phyloP scores from a whole-genome alignment of 2,329 filamentous ascomycete genomes.

The Basipetospora chlamydospora region DNA sequence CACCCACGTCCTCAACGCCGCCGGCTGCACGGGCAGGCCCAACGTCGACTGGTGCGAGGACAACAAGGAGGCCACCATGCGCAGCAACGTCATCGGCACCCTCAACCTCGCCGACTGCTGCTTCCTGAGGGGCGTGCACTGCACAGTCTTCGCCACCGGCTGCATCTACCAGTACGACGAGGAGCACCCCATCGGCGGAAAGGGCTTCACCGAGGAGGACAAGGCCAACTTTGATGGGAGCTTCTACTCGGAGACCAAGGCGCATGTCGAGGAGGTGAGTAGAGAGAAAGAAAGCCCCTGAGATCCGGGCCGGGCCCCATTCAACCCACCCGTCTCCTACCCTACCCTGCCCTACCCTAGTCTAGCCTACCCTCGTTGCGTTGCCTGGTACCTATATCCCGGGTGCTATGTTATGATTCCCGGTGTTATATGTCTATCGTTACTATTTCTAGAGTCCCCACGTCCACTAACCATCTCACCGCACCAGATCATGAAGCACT shows the following conservation, averaged over 20 bases:
- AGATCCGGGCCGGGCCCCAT: too few relatives aligned
- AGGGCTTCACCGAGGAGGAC: slow-evolving; percentile 47
- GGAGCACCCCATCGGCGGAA: slow-evolving; percentile 42
- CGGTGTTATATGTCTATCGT: too few relatives aligned
- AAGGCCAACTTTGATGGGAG: slow-evolving; percentile 50
- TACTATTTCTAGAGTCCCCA: not conserved
- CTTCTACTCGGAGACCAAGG: slow-evolving; percentile 56
- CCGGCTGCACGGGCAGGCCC: slow-evolving; percentile 50
- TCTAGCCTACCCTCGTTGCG: too few relatives aligned
- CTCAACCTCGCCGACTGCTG: slow-evolving; percentile 49
- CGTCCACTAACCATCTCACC: slow-evolving; percentile 2
- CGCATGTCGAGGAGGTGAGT: slow-evolving; percentile 46
- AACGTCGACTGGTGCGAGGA: slow-evolving; percentile 62
- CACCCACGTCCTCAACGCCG: slow-evolving; percentile 52
- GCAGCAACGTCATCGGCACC: slow-evolving; percentile 52
- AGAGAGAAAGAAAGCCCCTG: too few relatives aligned
- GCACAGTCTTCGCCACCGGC: slow-evolving; percentile 52
- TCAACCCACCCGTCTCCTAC: not conserved
- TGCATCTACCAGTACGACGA: slow-evolving; percentile 54
- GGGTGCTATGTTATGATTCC: too few relatives aligned
- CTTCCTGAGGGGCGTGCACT: slow-evolving; percentile 41
- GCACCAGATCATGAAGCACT: slow-evolving; percentile 44
- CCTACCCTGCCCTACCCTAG: not conserved
- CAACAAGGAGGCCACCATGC: slow-evolving; percentile 51
- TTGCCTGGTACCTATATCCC: too few relatives aligned